Evolutionary conservation across 805 yeast species (phyloP).

Genomic region (Wickerhamomyces canadensis): DNA sequence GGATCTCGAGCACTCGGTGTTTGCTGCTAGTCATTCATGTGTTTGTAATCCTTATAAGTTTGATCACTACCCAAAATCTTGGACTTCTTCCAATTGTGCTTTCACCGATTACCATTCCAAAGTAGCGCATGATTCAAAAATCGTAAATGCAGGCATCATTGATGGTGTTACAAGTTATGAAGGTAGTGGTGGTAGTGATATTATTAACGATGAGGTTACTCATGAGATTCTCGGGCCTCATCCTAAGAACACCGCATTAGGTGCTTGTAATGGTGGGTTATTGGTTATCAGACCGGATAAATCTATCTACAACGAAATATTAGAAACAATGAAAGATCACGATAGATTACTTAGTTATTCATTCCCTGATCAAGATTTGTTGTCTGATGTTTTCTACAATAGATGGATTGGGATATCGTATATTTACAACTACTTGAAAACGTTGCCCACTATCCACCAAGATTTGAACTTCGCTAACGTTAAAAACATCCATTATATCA

Average conservation of each 20-base stretch:
- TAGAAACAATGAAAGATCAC: constrained; percentile 31
- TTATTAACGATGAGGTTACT: constrained; percentile 8
- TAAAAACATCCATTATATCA: constrained; percentile 51
- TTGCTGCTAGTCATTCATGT: constrained; percentile 59
- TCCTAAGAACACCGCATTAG: constrained; percentile 33
- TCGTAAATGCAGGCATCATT: too few species aligned
- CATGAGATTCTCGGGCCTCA: constrained; percentile 34
- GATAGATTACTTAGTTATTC: constrained; percentile 33
- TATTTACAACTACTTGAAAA: constrained; percentile 52
- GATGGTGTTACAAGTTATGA: too few species aligned
- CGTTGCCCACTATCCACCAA: constrained; percentile 38
- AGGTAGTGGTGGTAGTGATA: too few species aligned
- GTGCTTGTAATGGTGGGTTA: constrained; percentile 56
- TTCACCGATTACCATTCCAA: constrained; percentile 34
- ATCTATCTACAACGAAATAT: constrained; percentile 34
- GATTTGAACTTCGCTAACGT: constrained; percentile 44
- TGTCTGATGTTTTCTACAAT: constrained; percentile 46
- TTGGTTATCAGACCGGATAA: constrained; percentile 42
- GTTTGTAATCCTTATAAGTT: constrained; percentile 53
- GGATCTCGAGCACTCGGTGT: constrained; percentile 27
- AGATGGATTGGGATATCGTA: constrained; percentile 48
- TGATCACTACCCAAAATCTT: constrained; percentile 47
- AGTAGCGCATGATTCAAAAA: too few species aligned
- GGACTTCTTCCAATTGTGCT: constrained; percentile 48
- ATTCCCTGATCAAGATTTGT: constrained; percentile 54